These are phyloP conservation scores for Monosporascus sp. DNA, from an alignment of 2,329 filamentous ascomycete genomes.

Conservation along the genomic window DNA sequence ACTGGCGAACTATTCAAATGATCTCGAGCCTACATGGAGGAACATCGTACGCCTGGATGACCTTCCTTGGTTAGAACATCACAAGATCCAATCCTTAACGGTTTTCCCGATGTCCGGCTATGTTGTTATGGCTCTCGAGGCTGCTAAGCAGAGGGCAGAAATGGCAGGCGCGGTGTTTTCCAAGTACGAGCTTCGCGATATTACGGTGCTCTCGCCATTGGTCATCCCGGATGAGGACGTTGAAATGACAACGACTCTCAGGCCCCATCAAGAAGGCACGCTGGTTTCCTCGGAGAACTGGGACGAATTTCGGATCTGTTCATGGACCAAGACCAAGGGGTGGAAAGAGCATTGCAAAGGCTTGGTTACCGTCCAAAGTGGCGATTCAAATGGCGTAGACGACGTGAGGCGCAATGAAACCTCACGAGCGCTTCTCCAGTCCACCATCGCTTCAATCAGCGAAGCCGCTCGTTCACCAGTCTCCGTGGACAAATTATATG, in stretches of 20 bases:
- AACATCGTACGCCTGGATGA: slow-evolving; percentile 42
- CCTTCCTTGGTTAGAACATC: slow-evolving; percentile 53
- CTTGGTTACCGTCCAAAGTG: slow-evolving; percentile 36
- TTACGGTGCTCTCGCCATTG: slow-evolving; percentile 40
- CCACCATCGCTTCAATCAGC: slow-evolving; percentile 24
- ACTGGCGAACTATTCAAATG: slow-evolving; percentile 36
- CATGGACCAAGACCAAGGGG: slow-evolving; percentile 43
- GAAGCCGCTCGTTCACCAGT: slow-evolving; percentile 23
- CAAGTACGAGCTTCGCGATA: slow-evolving; percentile 41
- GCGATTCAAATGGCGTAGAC: slow-evolving; percentile 36
- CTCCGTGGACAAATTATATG: slow-evolving; percentile 36
- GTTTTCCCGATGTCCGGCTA: slow-evolving; percentile 52
- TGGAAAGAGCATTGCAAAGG: slow-evolving; percentile 56
- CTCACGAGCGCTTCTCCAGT: slow-evolving; percentile 23
- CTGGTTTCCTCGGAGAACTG: slow-evolving; percentile 38
- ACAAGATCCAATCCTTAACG: slow-evolving; percentile 50
- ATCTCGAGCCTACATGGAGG: slow-evolving; percentile 43
- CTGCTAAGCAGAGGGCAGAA: slow-evolving; percentile 31
- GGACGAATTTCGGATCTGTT: slow-evolving; percentile 53
- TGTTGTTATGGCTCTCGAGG: slow-evolving; percentile 46
- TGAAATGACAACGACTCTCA: slow-evolving; percentile 44
- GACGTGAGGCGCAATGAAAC: slow-evolving; percentile 24
- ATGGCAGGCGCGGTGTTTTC: slow-evolving; percentile 27
- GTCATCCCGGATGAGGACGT: slow-evolving; percentile 42
- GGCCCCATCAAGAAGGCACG: slow-evolving; percentile 35